Evolutionary conservation across 129 eudicot genomes (phyloP).

Genomic region (Artemisia annua): DNA sequence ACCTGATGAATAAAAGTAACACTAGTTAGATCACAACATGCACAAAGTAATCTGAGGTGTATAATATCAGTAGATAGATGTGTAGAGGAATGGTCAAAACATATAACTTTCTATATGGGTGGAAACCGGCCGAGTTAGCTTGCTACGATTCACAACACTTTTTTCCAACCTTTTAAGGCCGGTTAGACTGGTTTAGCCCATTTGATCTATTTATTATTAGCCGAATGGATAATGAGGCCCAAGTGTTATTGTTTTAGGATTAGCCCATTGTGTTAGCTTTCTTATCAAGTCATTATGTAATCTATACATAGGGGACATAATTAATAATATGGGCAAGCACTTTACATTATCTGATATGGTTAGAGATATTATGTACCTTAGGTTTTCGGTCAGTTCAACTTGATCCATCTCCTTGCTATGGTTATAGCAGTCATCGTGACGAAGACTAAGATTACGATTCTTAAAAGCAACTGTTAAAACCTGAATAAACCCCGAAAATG

Average conservation of each 20-base stretch:
- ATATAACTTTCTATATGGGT: not conserved
- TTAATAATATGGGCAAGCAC: too few relatives aligned
- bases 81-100: not conserved
- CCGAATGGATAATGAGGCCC: too few relatives aligned
- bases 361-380: slow-evolving; percentile 30
- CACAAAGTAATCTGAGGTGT: not conserved
- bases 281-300: too few relatives aligned
- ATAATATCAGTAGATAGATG: not conserved
- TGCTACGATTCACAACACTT: not conserved
- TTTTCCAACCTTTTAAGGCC: not conserved
- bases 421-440: slow-evolving; percentile 27
- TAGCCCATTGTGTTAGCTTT: too few relatives aligned
- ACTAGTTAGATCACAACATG: not conserved
- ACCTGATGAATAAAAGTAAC: slow-evolving; percentile 31
- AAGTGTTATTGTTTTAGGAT: too few relatives aligned
- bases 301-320: too few relatives aligned
- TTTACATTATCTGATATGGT: too few relatives aligned
- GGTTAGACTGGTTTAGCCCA: not conserved
- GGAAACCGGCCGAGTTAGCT: not conserved
- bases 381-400: slow-evolving; percentile 31
- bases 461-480: slow-evolving; percentile 41
- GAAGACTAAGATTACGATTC: slow-evolving; percentile 36
- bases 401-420: slow-evolving; percentile 27
- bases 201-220: not conserved
- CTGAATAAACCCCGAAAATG: slow-evolving; percentile 39